phyloP scores from a whole-genome alignment of 2,329 filamentous ascomycete genomes.

The Fusarium pseudonygamai region DNA sequence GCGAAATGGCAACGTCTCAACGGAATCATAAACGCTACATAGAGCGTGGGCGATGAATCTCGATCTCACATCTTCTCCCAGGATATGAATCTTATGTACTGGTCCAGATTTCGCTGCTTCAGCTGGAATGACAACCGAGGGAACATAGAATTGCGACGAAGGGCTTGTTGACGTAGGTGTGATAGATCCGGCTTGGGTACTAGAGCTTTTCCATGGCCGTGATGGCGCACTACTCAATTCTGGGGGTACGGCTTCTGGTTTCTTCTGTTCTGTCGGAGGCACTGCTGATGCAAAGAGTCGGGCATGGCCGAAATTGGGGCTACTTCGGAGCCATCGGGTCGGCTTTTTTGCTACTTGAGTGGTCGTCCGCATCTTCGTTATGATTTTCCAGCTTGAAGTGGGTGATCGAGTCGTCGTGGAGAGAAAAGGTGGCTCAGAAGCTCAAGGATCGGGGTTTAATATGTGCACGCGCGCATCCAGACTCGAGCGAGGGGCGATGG shows the following conservation, averaged over 20 bases:
- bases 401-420: constrained; percentile 6
- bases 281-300: constrained; percentile 46
- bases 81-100: constrained; percentile 53
- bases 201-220: constrained; percentile 36
- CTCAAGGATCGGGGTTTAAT: constrained; percentile 15
- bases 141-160: constrained; percentile 46
- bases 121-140: constrained; percentile 49
- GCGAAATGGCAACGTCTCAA: constrained; percentile 48
- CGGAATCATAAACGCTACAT: constrained; percentile 53
- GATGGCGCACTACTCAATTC: constrained; percentile 26
- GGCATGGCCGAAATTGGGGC: constrained; percentile 48
- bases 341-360: constrained; percentile 52
- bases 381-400: constrained; percentile 48
- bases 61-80: constrained; percentile 54
- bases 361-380: constrained; percentile 55
- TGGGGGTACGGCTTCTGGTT: constrained; percentile 34
- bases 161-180: constrained; percentile 23
- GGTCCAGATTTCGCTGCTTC: constrained; percentile 46
- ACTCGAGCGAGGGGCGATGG: background rate
- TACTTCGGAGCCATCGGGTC: constrained; percentile 54
- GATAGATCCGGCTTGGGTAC: constrained; percentile 8
- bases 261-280: constrained; percentile 38
- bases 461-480: constrained; percentile 11
- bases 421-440: constrained; percentile 16
- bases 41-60: constrained; percentile 54